Evolutionary conservation across 805 yeast species (phyloP), one percentile per base, ranked within the genome.

Genomic region (Aciculoconidium aculeatum): DNA sequence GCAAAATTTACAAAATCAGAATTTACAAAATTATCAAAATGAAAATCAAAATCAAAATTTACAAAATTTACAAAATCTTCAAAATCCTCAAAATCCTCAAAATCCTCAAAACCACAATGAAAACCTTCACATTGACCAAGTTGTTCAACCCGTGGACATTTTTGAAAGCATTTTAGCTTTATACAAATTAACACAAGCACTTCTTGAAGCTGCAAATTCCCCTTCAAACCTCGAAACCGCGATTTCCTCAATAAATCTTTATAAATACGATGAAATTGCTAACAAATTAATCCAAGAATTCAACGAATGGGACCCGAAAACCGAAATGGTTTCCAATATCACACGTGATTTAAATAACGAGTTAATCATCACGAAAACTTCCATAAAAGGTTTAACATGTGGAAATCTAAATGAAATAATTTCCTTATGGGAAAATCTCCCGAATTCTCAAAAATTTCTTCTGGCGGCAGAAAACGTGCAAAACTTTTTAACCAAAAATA

Each of bases 391-490:
- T 1, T 40, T 1, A 30, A 33, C 2, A 17, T 57, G 1, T 72
- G 78, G 78, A 43, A 37, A 11, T n/a, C n/a, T n/a, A n/a, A n/a
- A n/a, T n/a, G n/a, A n/a, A n/a, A n/a, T n/a, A n/a, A n/a, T n/a
- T n/a, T n/a, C n/a, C n/a, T n/a, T n/a, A n/a, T n/a, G n/a, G n/a
- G n/a, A n/a, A n/a, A n/a, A n/a, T 32, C 28, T 14, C 17, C 35
- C 1, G 29, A 27, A 1, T 34, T 59, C 3, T 58, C 62, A 1
- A 40, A 45, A 59, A 26, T 49, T 51, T 24, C 49, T 72, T 51
- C 33, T 55, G 31, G 68, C 67, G 7, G 58, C 67, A 1, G 71
- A 69, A 17, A 65, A 62, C 29, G 45, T 67, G 12, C 66, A 71
- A 31, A 57, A 61, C 1, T 48, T 61, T n/a, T 29, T 72, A 8